These are phyloP conservation scores for Dactylellina drechsleri DNA, from an alignment of 2,329 filamentous ascomycete genomes.

Conservation along the genomic window DNA sequence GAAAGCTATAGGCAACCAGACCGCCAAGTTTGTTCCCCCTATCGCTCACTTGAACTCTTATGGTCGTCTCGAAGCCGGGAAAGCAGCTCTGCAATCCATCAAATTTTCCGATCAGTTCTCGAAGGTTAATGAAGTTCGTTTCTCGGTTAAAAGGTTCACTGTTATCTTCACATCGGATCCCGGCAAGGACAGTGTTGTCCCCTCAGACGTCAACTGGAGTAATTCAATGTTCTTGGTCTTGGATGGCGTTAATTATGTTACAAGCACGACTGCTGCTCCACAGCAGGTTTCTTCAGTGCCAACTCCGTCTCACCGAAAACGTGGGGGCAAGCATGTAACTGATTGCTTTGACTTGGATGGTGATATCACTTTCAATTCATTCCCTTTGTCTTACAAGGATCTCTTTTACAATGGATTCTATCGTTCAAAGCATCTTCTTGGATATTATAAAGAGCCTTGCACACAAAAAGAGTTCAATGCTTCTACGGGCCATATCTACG, in stretches of 20 bases:
- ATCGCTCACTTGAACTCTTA: conserved; percentile 28
- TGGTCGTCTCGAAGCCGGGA: conserved; percentile 44
- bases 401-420: conserved; percentile 40
- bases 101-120: conserved; percentile 2
- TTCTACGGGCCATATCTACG: conserved; percentile 37
- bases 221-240: conserved; percentile 23
- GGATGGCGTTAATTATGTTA: conserved; percentile 24
- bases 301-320: conserved; percentile 5
- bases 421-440: conserved; percentile 30
- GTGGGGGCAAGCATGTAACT: conserved; percentile 18
- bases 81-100: conserved; percentile 19
- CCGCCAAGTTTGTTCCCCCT: conserved; percentile 27
- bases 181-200: background rate
- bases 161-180: conserved; percentile 12
- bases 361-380: conserved; percentile 26
- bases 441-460: conserved; percentile 11
- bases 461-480: conserved; percentile 6
- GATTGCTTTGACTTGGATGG: conserved; percentile 40
- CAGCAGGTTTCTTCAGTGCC: background rate
- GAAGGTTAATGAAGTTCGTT: background rate
- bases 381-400: conserved; percentile 43
- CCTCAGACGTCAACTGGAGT: conserved; percentile 26
- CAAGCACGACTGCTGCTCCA: conserved; percentile 8
- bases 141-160: conserved; percentile 21
- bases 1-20: background rate